Conservation (phyloP, 306 rosid genomes). For the Casuarina equisetifolia region DNA sequence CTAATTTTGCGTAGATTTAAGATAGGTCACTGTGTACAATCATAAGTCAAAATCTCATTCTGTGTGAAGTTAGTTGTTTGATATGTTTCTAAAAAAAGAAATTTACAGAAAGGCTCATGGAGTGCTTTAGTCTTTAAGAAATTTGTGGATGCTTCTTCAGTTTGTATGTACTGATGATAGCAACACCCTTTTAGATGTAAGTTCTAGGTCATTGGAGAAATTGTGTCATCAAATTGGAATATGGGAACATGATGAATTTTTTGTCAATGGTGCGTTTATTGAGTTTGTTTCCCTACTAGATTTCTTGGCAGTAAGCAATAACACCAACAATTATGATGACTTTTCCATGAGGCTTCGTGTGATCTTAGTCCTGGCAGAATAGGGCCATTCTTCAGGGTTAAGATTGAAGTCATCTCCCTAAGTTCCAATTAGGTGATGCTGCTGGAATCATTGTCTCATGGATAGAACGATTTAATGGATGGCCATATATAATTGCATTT, state of each 20-base stretch:
- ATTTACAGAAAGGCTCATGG: background rate
- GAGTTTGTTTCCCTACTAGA: background rate
- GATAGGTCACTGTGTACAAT: background rate
- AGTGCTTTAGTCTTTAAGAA: background rate
- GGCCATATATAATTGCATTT: conserved; percentile 5
- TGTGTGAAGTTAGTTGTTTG: background rate
- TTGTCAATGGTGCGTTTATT: background rate
- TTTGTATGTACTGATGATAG: background rate
- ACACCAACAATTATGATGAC: background rate
- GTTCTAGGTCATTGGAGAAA: background rate
- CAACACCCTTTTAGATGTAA: background rate
- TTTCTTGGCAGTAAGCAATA: background rate
- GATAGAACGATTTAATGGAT: background rate
- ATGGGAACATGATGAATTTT: background rate
- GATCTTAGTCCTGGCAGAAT: background rate
- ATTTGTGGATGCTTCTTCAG: background rate
- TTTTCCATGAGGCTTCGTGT: background rate
- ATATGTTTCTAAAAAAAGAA: background rate
- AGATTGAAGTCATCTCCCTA: background rate
- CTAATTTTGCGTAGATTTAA: background rate
- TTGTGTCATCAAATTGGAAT: background rate
- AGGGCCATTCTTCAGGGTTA: background rate
- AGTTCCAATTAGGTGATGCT: background rate
- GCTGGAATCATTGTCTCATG: background rate
- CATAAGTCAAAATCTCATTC: background rate